Conservation (phyloP, 2,329 filamentous ascomycete genomes). For the Colletotrichum truncatum region DNA sequence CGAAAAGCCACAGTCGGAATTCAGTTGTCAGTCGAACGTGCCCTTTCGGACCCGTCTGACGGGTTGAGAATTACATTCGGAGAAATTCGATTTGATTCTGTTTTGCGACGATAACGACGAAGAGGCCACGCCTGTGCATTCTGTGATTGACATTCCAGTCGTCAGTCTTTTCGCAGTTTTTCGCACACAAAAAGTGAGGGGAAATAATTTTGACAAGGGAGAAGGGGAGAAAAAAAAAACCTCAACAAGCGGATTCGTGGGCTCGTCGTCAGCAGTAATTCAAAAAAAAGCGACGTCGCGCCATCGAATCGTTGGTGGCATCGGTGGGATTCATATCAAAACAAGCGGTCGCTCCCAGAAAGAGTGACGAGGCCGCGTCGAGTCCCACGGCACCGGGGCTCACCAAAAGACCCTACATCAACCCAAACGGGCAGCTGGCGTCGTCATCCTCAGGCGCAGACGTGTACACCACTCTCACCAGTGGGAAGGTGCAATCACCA, state of each 20-base stretch:
- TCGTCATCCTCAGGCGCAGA: conserved; percentile 31
- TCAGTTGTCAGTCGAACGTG: background rate
- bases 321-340: conserved; percentile 9
- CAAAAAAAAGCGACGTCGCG: conserved; percentile 11
- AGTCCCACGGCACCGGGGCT: background rate
- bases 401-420: background rate
- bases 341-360: conserved; percentile 4
- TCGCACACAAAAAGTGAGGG: background rate
- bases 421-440: conserved; percentile 27
- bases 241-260: conserved; percentile 4
- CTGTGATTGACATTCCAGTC: background rate
- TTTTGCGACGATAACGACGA: background rate
- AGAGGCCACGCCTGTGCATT: background rate
- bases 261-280: conserved; percentile 19
- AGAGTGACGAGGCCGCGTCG: conserved; percentile 18
- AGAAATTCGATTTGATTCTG: background rate
- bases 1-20: background rate
- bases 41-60: background rate
- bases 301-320: background rate
- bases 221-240: background rate
- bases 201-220: background rate
- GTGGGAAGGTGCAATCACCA: too few relatives aligned
- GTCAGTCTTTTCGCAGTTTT: background rate
- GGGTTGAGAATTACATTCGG: too few relatives aligned
- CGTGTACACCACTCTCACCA: too few relatives aligned